Conservation (phyloP, 78 protist species). For the Emiliania huxleyi region DNA sequence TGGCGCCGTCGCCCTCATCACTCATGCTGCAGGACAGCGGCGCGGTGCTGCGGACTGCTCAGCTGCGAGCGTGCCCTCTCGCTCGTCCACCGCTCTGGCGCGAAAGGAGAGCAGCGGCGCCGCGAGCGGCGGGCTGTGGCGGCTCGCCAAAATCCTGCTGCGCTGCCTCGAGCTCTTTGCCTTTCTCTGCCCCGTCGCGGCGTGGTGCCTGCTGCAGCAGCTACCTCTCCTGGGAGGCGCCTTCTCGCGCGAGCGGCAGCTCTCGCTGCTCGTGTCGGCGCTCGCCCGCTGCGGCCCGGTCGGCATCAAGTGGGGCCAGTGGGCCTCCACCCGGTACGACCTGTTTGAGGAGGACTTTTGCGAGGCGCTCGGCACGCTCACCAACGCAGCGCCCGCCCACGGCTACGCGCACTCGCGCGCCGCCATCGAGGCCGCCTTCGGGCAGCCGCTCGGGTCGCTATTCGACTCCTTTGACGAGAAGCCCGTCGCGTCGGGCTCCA, state of each 20-base stretch:
- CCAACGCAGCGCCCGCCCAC: conserved; percentile 12
- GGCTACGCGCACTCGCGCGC: neutral
- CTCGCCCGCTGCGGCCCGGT: conserved; percentile 32
- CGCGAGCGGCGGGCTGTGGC: neutral
- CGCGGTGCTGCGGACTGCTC: too few relatives aligned
- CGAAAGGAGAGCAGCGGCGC: too few relatives aligned
- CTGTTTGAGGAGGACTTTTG: conserved; percentile 35
- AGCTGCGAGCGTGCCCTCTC: too few relatives aligned
- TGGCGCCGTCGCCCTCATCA: too few relatives aligned
- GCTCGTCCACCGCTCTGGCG: too few relatives aligned
- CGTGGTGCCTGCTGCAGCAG: neutral
- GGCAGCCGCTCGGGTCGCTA: neutral
- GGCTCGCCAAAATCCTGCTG: neutral
- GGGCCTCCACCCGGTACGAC: conserved; percentile 48
- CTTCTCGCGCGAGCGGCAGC: neutral
- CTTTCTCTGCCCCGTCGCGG: neutral
- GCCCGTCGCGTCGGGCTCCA: conserved; percentile 41
- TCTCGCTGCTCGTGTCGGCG: neutral
- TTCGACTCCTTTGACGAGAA: neutral
- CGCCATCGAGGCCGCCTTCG: neutral
- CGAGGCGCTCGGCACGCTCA: neutral
- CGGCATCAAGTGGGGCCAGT: conserved; percentile 57
- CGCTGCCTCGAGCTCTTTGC: neutral
- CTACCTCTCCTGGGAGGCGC: neutral
- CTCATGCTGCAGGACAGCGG: too few relatives aligned